Base-by-base conservation (phyloP, 257 asterid genomes). In the Salvia rosmarinus region DNA sequence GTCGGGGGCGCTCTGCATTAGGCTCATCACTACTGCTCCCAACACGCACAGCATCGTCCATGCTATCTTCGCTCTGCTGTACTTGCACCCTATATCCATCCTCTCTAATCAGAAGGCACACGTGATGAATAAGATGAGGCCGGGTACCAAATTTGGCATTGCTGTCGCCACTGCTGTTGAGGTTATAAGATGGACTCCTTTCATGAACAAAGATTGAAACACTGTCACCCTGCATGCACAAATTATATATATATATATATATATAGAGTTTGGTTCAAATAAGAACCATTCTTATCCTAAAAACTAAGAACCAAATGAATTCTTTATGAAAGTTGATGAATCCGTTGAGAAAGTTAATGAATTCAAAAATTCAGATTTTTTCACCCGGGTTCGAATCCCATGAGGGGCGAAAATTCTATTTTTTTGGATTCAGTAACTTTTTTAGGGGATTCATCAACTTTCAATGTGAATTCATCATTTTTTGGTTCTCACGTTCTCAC, bases 141-240 rank as follows among this genome's bases (percentile, higher is more conserved):
- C 98, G 13, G 98, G 98, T 35, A 95, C 92, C 60, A 93, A 87
- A 72, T 93, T 93, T 49, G 98, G 98, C 98, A 93, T 93, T 47
- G 98, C 98, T 34, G 96, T 93, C 13, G 96, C 98, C 71, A 93
- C 77, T 68, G 96, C 88, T 37, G 98, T 96, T 59, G 97, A 89
- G 42, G 98, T 90, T 11, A n/a, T n/a, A n/a, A 89, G 86, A 39
- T 70, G 70, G 56, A 90, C 88, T 17, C 98, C 98, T 75, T 88
- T 85, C 82, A 93, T 82, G 76, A 89, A 82, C 76, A 93, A 73
- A 60, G 87, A 74, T 77, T 93, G 97, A 70, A 85, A 93, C 19
- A 93, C 76, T 10, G 98, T 90, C 61, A 89, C 91, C 82, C 98
- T 93, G 78, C 12, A 39, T 39, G 12, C 16, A 21, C 59, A 34